Evolutionary conservation across 495 filamentous ascomycete species (phyloP).

Genomic region (Astrothelium macrocarpum): DNA sequence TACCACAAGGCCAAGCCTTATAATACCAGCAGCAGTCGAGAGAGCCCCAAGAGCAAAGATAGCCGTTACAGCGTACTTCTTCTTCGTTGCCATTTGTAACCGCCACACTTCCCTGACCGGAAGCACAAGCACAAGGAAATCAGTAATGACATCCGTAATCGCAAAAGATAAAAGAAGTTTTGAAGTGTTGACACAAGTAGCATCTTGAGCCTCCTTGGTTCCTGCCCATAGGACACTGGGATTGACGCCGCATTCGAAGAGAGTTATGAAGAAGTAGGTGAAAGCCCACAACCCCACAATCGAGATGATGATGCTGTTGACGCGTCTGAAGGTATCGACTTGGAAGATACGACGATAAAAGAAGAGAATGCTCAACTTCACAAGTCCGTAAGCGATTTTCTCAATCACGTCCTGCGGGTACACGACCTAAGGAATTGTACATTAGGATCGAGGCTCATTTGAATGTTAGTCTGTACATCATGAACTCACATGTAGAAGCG

Average conservation of each 20-base stretch:
- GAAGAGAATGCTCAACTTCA: not conserved
- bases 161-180: constrained; percentile 5
- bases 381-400: not conserved
- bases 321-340: not conserved
- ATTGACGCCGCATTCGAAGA: constrained; percentile 3
- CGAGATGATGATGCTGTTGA: not conserved
- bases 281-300: not conserved
- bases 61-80: not conserved
- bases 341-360: constrained; percentile 1
- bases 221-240: not conserved
- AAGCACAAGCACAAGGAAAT: constrained; percentile 7
- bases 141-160: constrained; percentile 7
- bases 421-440: not conserved
- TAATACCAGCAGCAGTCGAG: not conserved
- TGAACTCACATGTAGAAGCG: not conserved
- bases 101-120: constrained; percentile 6
- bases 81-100: constrained; percentile 4
- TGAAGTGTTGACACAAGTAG: constrained; percentile 2
- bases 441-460: not conserved
- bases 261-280: not conserved
- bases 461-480: not conserved
- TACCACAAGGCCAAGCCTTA: not conserved
- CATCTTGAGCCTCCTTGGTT: not conserved
- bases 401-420: not conserved
- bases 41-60: not conserved